A percentile compares a stretch with the other conserved stretches of the same genome.
These are phyloP conservation scores for Bipolaris cookei DNA, from an alignment of 2,329 filamentous ascomycete species.

Conservation along the genomic window DNA sequence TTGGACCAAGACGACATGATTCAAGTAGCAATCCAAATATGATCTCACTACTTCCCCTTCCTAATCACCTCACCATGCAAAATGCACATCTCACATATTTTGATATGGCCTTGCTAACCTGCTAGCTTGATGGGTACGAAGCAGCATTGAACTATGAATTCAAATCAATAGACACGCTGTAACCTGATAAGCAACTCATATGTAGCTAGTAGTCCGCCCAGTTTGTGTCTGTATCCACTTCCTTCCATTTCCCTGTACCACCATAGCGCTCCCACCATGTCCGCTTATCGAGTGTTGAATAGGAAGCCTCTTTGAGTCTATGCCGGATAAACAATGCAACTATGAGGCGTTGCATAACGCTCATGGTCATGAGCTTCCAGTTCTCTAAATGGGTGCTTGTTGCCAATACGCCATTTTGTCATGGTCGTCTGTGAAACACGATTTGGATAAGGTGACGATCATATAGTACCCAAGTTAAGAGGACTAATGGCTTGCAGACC, in stretches of 20 bases:
- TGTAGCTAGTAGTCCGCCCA: not conserved
- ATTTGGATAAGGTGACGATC: not conserved
- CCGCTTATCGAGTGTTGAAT: constrained; percentile 14
- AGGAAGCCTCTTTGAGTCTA: constrained; percentile 17
- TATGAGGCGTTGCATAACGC: constrained; percentile 16
- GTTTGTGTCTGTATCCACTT: not conserved
- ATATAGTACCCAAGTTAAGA: not conserved
- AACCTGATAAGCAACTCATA: not conserved
- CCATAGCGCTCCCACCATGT: constrained; percentile 20
- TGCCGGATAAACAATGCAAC: constrained; percentile 15
- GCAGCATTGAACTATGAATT: not conserved
- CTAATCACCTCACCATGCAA: too few relatives aligned
- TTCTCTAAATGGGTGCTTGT: constrained; percentile 3
- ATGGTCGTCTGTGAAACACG: not conserved
- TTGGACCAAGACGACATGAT: too few relatives aligned
- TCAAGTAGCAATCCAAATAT: too few relatives aligned
- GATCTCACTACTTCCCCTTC: too few relatives aligned
- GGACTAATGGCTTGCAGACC: not conserved
- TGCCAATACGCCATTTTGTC: not conserved
- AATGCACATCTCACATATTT: too few relatives aligned
- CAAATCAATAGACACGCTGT: not conserved
- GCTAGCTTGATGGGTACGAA: too few relatives aligned
- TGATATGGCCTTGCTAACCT: too few relatives aligned
- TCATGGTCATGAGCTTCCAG: constrained; percentile 12
- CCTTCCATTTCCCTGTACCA: constrained; percentile 1